A percentile compares a stretch with the other conserved stretches of the same genome.
Evolutionary conservation across 2,329 filamentous ascomycete species (phyloP).

Genomic region (Coleophoma crateriformis): DNA sequence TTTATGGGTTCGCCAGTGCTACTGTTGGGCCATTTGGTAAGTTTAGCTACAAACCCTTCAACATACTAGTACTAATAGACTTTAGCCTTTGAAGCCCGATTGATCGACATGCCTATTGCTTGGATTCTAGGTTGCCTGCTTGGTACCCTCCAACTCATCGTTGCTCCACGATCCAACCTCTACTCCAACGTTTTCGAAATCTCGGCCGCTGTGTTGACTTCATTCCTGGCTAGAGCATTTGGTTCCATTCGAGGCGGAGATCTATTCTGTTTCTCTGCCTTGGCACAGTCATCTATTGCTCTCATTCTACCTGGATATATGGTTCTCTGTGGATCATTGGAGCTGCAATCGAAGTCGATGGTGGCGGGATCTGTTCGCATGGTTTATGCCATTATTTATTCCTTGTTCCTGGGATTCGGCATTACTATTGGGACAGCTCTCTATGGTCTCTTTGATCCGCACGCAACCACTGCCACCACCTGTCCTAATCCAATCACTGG

Average conservation of each 20-base stretch:
- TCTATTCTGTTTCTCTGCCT: slow-evolving; percentile 61
- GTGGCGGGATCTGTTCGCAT: slow-evolving; percentile 52
- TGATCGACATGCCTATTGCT: slow-evolving; percentile 66
- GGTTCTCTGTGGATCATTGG: slow-evolving; percentile 50
- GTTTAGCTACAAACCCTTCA: neutral
- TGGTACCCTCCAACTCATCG: slow-evolving; percentile 63
- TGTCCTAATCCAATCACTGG: slow-evolving; percentile 41
- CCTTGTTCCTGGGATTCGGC: slow-evolving; percentile 50
- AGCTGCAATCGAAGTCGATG: slow-evolving; percentile 49
- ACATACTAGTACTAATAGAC: neutral
- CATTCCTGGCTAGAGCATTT: slow-evolving; percentile 57
- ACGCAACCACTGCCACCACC: slow-evolving; percentile 38
- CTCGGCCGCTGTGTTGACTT: slow-evolving; percentile 53
- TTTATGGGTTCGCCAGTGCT: slow-evolving; percentile 69
- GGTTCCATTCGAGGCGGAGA: slow-evolving; percentile 44
- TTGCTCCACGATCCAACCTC: slow-evolving; percentile 63
- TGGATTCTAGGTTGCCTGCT: slow-evolving; percentile 67
- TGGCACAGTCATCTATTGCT: slow-evolving; percentile 60
- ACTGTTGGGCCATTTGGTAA: slow-evolving; percentile 61
- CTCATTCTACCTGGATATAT: slow-evolving; percentile 62
- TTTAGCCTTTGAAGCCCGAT: slow-evolving; percentile 60
- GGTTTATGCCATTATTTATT: slow-evolving; percentile 54
- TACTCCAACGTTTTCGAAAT: slow-evolving; percentile 64
- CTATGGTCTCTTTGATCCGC: slow-evolving; percentile 44
- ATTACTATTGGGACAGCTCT: slow-evolving; percentile 51